These are phyloP conservation scores for Laguncularia racemosa DNA, from an alignment of 345 rosid genomes.

Conservation along the genomic window DNA sequence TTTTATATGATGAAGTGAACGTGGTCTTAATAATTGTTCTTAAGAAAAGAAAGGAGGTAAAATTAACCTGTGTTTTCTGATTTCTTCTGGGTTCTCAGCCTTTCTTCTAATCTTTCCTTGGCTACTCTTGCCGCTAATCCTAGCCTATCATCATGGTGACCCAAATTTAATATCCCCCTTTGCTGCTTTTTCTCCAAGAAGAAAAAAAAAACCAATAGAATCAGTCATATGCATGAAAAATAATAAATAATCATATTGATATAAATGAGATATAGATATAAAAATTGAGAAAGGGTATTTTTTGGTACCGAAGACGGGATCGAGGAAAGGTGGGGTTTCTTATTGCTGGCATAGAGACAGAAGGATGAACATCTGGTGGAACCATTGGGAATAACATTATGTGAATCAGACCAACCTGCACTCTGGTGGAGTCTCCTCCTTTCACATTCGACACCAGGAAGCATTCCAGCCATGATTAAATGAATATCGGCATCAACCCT, in stretches of 20 bases:
- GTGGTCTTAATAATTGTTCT: too few relatives aligned
- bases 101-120: conserved; percentile 64
- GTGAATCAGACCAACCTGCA: conserved; percentile 34
- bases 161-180: too few relatives aligned
- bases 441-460: conserved; percentile 84
- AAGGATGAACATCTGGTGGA: neutral
- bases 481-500: too few relatives aligned
- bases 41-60: neutral
- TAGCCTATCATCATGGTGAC: conserved; percentile 24
- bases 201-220: neutral
- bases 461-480: conserved; percentile 55
- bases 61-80: conserved; percentile 25
- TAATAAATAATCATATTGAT: too few relatives aligned
- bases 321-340: too few relatives aligned
- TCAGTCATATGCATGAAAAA: too few relatives aligned
- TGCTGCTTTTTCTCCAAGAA: too few relatives aligned
- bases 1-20: too few relatives aligned
- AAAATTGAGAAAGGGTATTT: neutral
- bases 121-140: conserved; percentile 69
- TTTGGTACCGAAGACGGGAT: too few relatives aligned
- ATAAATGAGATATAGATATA: neutral
- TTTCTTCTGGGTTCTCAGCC: conserved; percentile 39
- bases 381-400: conserved; percentile 16
- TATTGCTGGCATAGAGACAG: too few relatives aligned
- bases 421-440: conserved; percentile 56